These are phyloP conservation scores for Trichoderma asperelloides DNA, from an alignment of 495 filamentous ascomycete genomes.

Conservation along the genomic window DNA sequence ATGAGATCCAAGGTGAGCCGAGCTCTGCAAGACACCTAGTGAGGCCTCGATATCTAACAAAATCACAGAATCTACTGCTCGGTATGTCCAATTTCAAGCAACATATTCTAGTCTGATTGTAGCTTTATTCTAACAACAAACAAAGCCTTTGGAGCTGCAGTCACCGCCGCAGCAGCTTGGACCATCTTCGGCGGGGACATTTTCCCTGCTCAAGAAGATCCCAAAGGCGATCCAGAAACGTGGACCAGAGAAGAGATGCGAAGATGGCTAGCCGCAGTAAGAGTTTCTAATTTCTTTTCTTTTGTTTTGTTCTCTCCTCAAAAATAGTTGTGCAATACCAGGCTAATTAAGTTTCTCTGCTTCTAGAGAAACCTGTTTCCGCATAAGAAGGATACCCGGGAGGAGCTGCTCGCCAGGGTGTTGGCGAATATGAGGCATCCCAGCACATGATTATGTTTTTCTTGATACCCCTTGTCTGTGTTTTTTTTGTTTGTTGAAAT, in stretches of 20 bases:
- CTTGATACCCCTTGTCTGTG: background rate
- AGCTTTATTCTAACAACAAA: conserved; percentile 10
- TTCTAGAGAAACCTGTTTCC: conserved; percentile 66
- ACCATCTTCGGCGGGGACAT: conserved; percentile 76
- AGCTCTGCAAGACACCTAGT: background rate
- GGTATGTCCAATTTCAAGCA: conserved; percentile 32
- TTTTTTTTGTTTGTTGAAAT: background rate
- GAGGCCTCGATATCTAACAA: conserved; percentile 13
- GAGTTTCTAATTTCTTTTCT: conserved; percentile 20
- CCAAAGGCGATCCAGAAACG: conserved; percentile 65
- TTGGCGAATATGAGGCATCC: conserved; percentile 59
- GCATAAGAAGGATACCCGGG: conserved; percentile 52
- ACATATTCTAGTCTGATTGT: background rate
- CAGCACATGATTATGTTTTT: background rate
- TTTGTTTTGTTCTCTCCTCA: conserved; percentile 9
- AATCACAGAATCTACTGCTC: conserved; percentile 37
- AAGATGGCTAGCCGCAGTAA: conserved; percentile 68
- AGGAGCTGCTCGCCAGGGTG: conserved; percentile 71
- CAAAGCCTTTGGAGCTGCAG: conserved; percentile 67
- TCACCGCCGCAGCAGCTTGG: conserved; percentile 75
- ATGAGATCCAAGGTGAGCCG: conserved; percentile 65
- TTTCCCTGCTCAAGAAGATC: conserved; percentile 63
- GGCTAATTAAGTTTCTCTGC: background rate
- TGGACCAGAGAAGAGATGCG: conserved; percentile 68
- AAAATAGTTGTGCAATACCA: background rate